These are phyloP conservation scores for Xylaria curta DNA, from an alignment of 495 filamentous ascomycete species.

Conservation along the genomic window DNA sequence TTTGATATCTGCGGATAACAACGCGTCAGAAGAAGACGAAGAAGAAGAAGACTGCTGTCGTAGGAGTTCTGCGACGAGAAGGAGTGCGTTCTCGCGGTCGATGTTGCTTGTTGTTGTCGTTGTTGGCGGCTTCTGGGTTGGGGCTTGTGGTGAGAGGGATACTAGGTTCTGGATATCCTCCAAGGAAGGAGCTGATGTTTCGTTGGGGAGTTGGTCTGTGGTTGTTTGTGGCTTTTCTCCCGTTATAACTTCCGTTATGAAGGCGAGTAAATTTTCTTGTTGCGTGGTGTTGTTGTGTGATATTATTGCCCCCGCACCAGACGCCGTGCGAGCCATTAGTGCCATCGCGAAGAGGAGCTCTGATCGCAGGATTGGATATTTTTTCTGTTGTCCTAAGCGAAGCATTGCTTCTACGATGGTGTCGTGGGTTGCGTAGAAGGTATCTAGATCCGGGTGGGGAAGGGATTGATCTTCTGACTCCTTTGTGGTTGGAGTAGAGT, in stretches of 20 bases:
- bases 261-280: conserved; percentile 49
- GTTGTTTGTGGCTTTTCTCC: conserved; percentile 33
- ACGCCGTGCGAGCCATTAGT: conserved; percentile 62
- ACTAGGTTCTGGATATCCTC: conserved; percentile 12
- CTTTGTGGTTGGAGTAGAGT: conserved; percentile 32
- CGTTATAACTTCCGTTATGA: conserved; percentile 61
- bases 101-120: conserved; percentile 38
- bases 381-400: conserved; percentile 68
- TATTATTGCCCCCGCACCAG: conserved; percentile 61
- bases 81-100: conserved; percentile 69
- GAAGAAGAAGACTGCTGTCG: conserved; percentile 47
- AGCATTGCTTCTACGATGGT: conserved; percentile 61
- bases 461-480: neutral
- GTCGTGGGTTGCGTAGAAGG: conserved; percentile 59
- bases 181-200: neutral
- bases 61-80: conserved; percentile 66
- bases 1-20: neutral
- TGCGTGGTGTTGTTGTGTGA: conserved; percentile 54
- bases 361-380: conserved; percentile 72
- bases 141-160: neutral
- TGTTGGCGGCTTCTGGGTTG: conserved; percentile 28
- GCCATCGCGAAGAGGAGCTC: conserved; percentile 80
- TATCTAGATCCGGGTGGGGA: conserved; percentile 38
- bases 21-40: conserved; percentile 35
- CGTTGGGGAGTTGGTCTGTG: neutral